Base-by-base conservation (phyloP, 1,139 yeast species). In the Hyphopichia khmerensis region DNA sequence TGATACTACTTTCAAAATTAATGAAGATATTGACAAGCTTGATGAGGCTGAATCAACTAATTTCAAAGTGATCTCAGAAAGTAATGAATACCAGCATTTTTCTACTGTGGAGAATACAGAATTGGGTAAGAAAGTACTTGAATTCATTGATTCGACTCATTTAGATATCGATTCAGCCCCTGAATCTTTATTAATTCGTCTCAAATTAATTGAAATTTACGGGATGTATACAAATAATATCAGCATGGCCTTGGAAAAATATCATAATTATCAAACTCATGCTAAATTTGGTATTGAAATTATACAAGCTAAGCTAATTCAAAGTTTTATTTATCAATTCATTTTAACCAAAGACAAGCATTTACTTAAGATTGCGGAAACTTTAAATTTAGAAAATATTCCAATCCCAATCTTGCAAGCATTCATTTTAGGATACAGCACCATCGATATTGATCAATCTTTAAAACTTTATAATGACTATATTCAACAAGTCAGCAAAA, bases 381-480 rank as follows among this genome's bases (percentile, higher is more conserved):
- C 77, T 0, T 60, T 80, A 37, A 52, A 71, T 14, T 66, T 65
- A 16, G 64, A 70, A 9, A 50, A 57, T 30, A 59, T 73, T 13
- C 69, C 78, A 1, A 62, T 72, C 2, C 60, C 65, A 10, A 55
- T 71, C 3, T 50, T 79, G 3, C 79, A 79, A 43, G 59, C 69
- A 0, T 55, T 75, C 36, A 72, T 84, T n/a, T 49, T 82, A 10
- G 74, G 74, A 0, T 62, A 71, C 33, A 65, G 80, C 7, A 70
- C 66, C 48, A 71, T 77, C 42, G 71, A 74, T 36, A 55, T 67
- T 1, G 78, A 76, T 15, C 55, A 62, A 29, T 65, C 83, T 0
- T 62, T 84, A 31, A 71, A 69, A 2, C 51, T 80, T 5, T 84
- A 77, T 59, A 84, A 84, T 50, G 65, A 69, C 21, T 72, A 77